Percentiles rank a stretch among this genome's conserved stretches.
Conservation (phyloP, 148 eudicot species). For the Pharnaceum exiguum region DNA sequence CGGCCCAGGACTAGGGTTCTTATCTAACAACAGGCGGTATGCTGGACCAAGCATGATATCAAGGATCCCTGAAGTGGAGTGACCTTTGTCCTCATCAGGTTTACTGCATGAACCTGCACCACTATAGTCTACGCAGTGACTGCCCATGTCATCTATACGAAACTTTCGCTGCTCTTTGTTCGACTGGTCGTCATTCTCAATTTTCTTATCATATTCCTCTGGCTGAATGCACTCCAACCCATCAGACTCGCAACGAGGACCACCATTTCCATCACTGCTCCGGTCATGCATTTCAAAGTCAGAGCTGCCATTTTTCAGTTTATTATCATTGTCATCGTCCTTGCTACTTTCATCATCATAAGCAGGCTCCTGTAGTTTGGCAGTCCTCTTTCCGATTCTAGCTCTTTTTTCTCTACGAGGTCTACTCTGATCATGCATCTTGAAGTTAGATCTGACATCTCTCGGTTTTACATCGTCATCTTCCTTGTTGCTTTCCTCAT, state of each 20-base stretch:
- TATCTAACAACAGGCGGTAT: conserved; percentile 55
- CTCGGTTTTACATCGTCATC: conserved; percentile 2
- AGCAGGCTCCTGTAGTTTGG: too few species aligned
- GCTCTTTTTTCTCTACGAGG: too few species aligned
- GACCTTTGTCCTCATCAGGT: conserved; percentile 11
- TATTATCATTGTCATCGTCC: too few species aligned
- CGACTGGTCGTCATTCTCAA: conserved; percentile 11
- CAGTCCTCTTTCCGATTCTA: too few species aligned
- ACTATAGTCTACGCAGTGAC: conserved; percentile 10
- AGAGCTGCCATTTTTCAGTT: too few species aligned
- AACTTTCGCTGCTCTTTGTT: conserved; percentile 10
- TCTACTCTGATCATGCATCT: too few species aligned
- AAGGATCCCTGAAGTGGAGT: conserved; percentile 24
- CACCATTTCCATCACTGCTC: too few species aligned
- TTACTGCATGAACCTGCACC: conserved; percentile 13
- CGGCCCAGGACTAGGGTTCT: conserved; percentile 54
- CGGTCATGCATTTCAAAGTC: too few species aligned
- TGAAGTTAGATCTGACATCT: too few species aligned
- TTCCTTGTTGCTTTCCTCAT: too few species aligned
- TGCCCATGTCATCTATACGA: conserved; percentile 3
- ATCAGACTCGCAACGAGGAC: too few species aligned
- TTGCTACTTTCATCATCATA: too few species aligned
- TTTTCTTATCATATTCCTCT: conserved; percentile 11
- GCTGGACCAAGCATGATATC: conserved; percentile 52
- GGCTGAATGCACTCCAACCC: conserved; percentile 5